A percentile compares a stretch with the other conserved stretches of the same genome.
Conservation (phyloP, 495 filamentous ascomycete genomes). For the Xylaria telfairii region DNA sequence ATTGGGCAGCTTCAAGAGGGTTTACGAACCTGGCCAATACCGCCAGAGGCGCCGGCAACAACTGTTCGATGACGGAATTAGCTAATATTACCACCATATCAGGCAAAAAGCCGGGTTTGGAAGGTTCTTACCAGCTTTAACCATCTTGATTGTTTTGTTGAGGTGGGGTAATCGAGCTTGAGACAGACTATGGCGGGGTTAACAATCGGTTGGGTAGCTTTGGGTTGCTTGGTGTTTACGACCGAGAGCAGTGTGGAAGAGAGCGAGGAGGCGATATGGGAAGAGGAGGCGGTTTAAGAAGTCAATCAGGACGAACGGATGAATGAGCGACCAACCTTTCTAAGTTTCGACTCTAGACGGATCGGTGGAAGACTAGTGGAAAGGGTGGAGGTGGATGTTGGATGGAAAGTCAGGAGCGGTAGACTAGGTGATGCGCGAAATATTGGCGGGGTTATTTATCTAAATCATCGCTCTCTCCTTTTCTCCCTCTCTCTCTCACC, state of each 20-base stretch:
- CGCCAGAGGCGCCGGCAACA: slow-evolving; percentile 95
- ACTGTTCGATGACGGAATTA: slow-evolving; percentile 59
- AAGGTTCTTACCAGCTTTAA: slow-evolving; percentile 77
- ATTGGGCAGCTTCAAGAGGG: not conserved
- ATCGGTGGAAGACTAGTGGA: not conserved
- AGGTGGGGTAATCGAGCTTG: slow-evolving; percentile 32
- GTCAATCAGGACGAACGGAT: not conserved
- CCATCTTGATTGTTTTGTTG: slow-evolving; percentile 65
- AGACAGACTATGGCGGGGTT: slow-evolving; percentile 28
- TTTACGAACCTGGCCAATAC: slow-evolving; percentile 88
- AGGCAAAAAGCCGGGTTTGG: not conserved
- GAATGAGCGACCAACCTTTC: slow-evolving; percentile 33
- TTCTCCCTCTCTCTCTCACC: too few relatives aligned
- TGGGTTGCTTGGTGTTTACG: slow-evolving; percentile 21
- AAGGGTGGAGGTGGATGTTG: too few relatives aligned
- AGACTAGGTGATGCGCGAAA: slow-evolving; percentile 11
- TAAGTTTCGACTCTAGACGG: slow-evolving; percentile 16
- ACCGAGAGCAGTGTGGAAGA: slow-evolving; percentile 4
- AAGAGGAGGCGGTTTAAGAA: not conserved
- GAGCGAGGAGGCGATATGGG: not conserved
- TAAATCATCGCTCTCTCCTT: slow-evolving; percentile 1
- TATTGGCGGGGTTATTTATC: slow-evolving; percentile 23
- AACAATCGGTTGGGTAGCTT: slow-evolving; percentile 32
- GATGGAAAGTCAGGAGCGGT: slow-evolving; percentile 26
- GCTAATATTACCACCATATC: not conserved